Conservation (phyloP, 2,329 filamentous ascomycete species). For the Orbilia ellipsospora region DNA sequence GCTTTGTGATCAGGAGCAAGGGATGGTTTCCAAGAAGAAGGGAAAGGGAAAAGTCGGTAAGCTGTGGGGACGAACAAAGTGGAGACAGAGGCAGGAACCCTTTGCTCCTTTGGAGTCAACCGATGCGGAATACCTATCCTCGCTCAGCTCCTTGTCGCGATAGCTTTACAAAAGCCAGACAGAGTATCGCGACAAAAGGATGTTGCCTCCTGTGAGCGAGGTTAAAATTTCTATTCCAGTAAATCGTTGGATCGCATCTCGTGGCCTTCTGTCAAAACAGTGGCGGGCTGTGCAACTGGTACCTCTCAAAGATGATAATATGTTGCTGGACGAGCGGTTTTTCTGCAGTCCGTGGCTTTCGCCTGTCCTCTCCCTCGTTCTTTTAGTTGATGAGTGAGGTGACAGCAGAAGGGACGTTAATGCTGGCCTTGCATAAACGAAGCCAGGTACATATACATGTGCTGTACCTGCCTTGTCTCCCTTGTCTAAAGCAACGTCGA, state of each 20-base stretch:
- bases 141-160: no score
- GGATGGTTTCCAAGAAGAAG: neutral
- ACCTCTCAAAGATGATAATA: constrained; percentile 19
- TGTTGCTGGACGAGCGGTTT: constrained; percentile 20
- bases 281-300: constrained; percentile 41
- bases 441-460: constrained; percentile 49
- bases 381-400: constrained; percentile 15
- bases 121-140: no score
- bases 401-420: constrained; percentile 38
- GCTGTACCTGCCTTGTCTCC: constrained; percentile 44
- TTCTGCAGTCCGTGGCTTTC: constrained; percentile 14
- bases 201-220: neutral
- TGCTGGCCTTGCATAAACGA: constrained; percentile 55
- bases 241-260: constrained; percentile 28
- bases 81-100: constrained; percentile 11
- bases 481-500: constrained; percentile 6
- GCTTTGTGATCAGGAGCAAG: constrained; percentile 18
- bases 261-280: constrained; percentile 27
- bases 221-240: constrained; percentile 16
- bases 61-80: constrained; percentile 13
- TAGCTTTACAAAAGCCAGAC: neutral
- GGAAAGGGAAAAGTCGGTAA: neutral
- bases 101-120: no score
- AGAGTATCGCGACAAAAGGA: constrained; percentile 23
- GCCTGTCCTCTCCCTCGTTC: constrained; percentile 2